These are phyloP conservation scores for Aspergillus pseudoglaucus DNA, from an alignment of 2,329 filamentous ascomycete genomes.

Conservation along the genomic window DNA sequence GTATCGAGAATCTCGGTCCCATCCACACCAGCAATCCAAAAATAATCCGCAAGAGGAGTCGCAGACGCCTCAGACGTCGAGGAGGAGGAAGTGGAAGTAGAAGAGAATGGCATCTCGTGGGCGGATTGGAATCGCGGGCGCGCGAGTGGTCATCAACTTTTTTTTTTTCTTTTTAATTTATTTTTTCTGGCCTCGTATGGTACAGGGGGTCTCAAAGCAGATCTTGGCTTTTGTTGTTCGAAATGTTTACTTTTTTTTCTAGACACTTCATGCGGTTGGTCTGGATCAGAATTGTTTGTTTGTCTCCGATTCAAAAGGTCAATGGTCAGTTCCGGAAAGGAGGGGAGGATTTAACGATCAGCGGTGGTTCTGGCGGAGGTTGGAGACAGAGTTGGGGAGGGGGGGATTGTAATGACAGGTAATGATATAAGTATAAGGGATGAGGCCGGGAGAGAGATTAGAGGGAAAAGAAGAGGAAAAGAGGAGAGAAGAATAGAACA, in stretches of 20 bases:
- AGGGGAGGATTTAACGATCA: background rate
- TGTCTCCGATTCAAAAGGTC: too few relatives aligned
- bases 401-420: too few relatives aligned
- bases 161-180: background rate
- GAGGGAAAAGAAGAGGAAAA: background rate
- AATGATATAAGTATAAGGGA: too few relatives aligned
- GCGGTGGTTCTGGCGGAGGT: background rate
- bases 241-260: background rate
- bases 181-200: background rate
- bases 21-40: constrained; percentile 54
- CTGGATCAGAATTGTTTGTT: background rate
- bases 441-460: background rate
- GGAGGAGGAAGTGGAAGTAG: constrained; percentile 7
- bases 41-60: constrained; percentile 58
- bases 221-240: background rate
- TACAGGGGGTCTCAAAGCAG: too few relatives aligned
- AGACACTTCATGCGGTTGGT: too few relatives aligned
- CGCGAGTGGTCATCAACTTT: background rate
- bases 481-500: background rate
- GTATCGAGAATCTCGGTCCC: constrained; percentile 41
- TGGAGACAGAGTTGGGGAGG: too few relatives aligned
- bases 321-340: background rate
- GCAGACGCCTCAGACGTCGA: constrained; percentile 37
- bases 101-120: background rate
- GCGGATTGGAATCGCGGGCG: background rate